phyloP scores from a whole-genome alignment of 441 rosid genomes.

The Pelargonium australe region DNA sequence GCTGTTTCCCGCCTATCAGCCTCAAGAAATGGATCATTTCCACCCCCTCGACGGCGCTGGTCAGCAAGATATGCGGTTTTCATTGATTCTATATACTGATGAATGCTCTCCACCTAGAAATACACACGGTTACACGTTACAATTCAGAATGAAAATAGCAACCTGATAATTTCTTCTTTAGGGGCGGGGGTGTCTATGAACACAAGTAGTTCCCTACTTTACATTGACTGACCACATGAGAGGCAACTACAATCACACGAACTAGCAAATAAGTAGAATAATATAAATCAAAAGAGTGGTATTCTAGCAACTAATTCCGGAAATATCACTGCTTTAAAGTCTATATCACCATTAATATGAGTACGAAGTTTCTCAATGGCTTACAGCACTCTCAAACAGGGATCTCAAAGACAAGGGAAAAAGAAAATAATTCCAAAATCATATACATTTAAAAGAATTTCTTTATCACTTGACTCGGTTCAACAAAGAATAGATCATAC shows the following conservation, averaged over 20 bases:
- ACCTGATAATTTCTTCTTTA: neutral
- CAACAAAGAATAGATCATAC: neutral
- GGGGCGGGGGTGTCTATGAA: neutral
- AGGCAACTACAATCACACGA: neutral
- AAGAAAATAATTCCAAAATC: neutral
- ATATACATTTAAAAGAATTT: neutral
- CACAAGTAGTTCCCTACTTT: neutral
- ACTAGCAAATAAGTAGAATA: neutral
- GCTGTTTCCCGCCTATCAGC: constrained; percentile 98
- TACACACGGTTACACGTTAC: neutral
- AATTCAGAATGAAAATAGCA: neutral
- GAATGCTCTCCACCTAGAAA: constrained; percentile 79
- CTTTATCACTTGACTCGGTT: neutral
- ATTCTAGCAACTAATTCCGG: neutral
- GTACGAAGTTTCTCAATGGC: neutral
- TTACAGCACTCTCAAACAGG: neutral
- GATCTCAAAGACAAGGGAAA: neutral
- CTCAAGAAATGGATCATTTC: constrained; percentile 83
- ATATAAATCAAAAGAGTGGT: neutral
- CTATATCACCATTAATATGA: constrained; percentile 3
- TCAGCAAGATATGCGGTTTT: constrained; percentile 83
- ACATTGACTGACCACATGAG: neutral
- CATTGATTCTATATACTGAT: constrained; percentile 91
- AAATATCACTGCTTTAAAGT: neutral
- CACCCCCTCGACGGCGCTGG: constrained; percentile 82